Evolutionary conservation across 1,139 yeast species (phyloP).

Genomic region (Candida tropicalis): DNA sequence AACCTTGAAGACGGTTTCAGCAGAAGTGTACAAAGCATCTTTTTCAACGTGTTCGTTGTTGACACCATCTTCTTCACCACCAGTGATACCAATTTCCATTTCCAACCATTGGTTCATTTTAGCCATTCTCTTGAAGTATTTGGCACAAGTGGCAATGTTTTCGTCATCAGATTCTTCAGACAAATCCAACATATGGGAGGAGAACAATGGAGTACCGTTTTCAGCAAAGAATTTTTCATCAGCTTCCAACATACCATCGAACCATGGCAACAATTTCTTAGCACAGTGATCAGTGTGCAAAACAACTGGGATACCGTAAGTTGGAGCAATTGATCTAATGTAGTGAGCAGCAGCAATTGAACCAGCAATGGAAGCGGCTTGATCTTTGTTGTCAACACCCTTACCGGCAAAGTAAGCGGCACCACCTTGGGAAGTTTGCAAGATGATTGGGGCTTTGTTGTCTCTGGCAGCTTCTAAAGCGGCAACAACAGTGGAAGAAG

Average conservation of each 20-base stretch:
- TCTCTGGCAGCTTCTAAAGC: slow-evolving; percentile 99
- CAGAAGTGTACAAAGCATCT: slow-evolving; percentile 88
- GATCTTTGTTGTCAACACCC: slow-evolving; percentile 94
- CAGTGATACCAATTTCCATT: slow-evolving; percentile 99
- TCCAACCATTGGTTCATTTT: slow-evolving; percentile 97
- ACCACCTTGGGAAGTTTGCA: slow-evolving; percentile 99
- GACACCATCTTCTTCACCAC: slow-evolving; percentile 99
- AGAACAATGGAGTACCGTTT: slow-evolving; percentile 94
- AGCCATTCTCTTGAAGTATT: slow-evolving; percentile 93
- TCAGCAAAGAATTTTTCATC: slow-evolving; percentile 88
- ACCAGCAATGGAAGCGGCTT: slow-evolving; percentile 93
- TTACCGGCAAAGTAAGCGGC: slow-evolving; percentile 99
- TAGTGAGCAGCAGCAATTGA: slow-evolving; percentile 98
- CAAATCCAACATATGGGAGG: slow-evolving; percentile 98
- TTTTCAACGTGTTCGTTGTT: slow-evolving; percentile 93
- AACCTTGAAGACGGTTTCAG: slow-evolving; percentile 93
- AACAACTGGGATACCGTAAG: slow-evolving; percentile 94
- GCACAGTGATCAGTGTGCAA: slow-evolving; percentile 99
- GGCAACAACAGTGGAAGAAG: slow-evolving; percentile 95
- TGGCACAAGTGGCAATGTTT: slow-evolving; percentile 91
- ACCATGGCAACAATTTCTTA: slow-evolving; percentile 96
- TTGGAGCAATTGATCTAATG: slow-evolving; percentile 95
- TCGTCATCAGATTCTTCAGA: slow-evolving; percentile 96
- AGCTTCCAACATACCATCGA: slow-evolving; percentile 95
- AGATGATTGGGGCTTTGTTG: slow-evolving; percentile 89